These are phyloP conservation scores for Leptographium procerum DNA, from an alignment of 2,329 filamentous ascomycete species.

Conservation along the genomic window DNA sequence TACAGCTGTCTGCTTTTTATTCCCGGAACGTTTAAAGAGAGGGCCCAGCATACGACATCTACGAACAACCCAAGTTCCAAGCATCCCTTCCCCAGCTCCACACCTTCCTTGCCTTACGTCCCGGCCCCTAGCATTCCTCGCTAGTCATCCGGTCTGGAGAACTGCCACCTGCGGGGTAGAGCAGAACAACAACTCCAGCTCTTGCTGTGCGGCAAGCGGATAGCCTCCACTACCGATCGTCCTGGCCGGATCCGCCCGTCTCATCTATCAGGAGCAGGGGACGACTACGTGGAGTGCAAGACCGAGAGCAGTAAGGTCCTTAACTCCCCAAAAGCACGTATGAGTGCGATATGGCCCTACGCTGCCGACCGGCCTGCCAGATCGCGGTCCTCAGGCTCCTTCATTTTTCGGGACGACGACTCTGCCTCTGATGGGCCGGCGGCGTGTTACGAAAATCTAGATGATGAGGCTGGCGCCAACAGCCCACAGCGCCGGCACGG, in stretches of 20 bases:
- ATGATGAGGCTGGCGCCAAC: background rate
- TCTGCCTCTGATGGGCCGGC: conserved; percentile 5
- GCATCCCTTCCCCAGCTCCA: background rate
- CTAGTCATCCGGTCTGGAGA: background rate
- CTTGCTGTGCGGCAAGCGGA: too few relatives aligned
- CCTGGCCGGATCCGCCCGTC: too few relatives aligned
- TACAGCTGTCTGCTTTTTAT: background rate
- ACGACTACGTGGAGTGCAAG: too few relatives aligned
- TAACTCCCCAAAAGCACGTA: background rate
- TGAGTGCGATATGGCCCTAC: conserved; percentile 8
- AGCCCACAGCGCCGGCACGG: conserved; percentile 1
- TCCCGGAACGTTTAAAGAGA: too few relatives aligned
- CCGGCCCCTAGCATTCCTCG: background rate
- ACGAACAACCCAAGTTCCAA: too few relatives aligned
- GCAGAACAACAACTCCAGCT: too few relatives aligned
- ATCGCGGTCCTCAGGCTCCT: background rate
- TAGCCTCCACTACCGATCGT: too few relatives aligned
- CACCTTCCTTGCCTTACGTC: background rate
- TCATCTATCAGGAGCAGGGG: too few relatives aligned
- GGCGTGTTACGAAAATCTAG: background rate
- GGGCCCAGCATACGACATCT: background rate
- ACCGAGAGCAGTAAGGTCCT: too few relatives aligned
- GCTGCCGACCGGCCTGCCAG: conserved; percentile 4
- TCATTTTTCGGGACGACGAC: background rate
- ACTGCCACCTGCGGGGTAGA: too few relatives aligned